phyloP scores from a whole-genome alignment of 1,284 basidiomycete genomes.

The Ceratobasidium sp. region DNA sequence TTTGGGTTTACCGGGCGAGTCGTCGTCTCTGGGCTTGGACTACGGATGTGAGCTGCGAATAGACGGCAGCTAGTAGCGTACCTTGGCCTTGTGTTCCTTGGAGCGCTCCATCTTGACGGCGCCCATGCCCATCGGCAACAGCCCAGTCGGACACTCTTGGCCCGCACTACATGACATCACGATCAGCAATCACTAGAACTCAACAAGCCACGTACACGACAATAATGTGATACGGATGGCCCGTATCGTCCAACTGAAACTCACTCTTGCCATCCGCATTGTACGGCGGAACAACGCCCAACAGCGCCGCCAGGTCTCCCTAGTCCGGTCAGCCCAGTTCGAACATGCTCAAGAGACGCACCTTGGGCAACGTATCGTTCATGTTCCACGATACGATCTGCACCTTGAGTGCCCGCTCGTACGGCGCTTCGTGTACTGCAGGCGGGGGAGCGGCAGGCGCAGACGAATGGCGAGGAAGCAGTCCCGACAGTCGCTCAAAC shows the following conservation, averaged over 20 bases:
- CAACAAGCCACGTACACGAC: slow-evolving; percentile 64
- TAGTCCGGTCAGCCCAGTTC: too few species aligned
- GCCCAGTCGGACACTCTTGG: slow-evolving; percentile 81
- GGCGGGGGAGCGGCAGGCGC: slow-evolving; percentile 33
- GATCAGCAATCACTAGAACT: slow-evolving; percentile 28
- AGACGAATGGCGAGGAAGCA: slow-evolving; percentile 48
- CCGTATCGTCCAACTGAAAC: slow-evolving; percentile 55
- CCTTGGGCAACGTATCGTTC: slow-evolving; percentile 78
- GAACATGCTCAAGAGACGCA: slow-evolving; percentile 46
- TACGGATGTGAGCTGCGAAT: neutral
- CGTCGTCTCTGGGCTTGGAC: slow-evolving; percentile 17
- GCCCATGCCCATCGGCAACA: slow-evolving; percentile 73
- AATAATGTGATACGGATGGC: slow-evolving; percentile 80
- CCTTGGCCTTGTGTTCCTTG: slow-evolving; percentile 49
- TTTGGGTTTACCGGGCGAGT: slow-evolving; percentile 10
- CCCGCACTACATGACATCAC: slow-evolving; percentile 64
- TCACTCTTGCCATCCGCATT: slow-evolving; percentile 43
- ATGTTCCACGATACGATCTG: slow-evolving; percentile 73
- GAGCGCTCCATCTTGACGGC: slow-evolving; percentile 70
- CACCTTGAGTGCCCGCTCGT: slow-evolving; percentile 54
- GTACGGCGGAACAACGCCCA: slow-evolving; percentile 69
- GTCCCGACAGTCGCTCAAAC: slow-evolving; percentile 50
- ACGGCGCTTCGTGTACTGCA: slow-evolving; percentile 42
- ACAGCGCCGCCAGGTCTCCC: slow-evolving; percentile 77
- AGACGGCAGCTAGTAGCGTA: slow-evolving; percentile 10